Evolutionary conservation across 2,329 filamentous ascomycete genomes (phyloP).

Genomic region (Coccinonectria pachysandricola): DNA sequence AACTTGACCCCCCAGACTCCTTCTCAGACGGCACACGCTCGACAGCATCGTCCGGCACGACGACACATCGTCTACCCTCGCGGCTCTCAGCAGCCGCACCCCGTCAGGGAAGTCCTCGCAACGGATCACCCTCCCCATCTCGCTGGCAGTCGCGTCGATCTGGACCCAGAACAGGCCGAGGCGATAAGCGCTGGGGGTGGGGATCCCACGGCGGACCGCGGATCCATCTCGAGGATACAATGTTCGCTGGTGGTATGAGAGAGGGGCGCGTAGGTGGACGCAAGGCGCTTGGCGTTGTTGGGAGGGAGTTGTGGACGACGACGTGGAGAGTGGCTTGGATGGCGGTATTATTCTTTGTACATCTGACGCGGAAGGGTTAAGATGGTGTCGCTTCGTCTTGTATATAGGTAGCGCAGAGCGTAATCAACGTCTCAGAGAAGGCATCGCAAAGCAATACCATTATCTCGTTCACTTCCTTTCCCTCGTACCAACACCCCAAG

Average conservation of each 20-base stretch:
- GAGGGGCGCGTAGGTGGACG: slow-evolving; percentile 17
- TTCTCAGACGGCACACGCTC: slow-evolving; percentile 6
- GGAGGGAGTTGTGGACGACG: slow-evolving; percentile 51
- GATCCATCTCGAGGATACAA: slow-evolving; percentile 42
- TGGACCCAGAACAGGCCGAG: slow-evolving; percentile 11
- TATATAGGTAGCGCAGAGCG: neutral
- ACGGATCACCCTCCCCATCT: slow-evolving; percentile 4
- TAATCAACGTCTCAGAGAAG: neutral
- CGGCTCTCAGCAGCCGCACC: slow-evolving; percentile 13
- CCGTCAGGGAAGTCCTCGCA: slow-evolving; percentile 3
- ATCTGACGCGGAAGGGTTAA: slow-evolving; percentile 54
- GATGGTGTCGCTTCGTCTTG: slow-evolving; percentile 1
- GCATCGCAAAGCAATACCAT: neutral
- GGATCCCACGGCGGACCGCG: slow-evolving; percentile 35
- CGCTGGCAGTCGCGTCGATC: slow-evolving; percentile 18
- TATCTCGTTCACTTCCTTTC: too few relatives aligned
- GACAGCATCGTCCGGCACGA: slow-evolving; percentile 14
- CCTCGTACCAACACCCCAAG: too few relatives aligned
- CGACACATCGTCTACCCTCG: slow-evolving; percentile 14
- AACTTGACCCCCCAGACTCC: slow-evolving; percentile 33
- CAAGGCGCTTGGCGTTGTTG: slow-evolving; percentile 34
- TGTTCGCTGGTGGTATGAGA: slow-evolving; percentile 31
- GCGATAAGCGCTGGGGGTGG: slow-evolving; percentile 32
- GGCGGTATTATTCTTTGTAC: slow-evolving; percentile 54
- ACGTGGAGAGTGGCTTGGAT: slow-evolving; percentile 54